Base-by-base conservation (phyloP, 2,329 filamentous ascomycete genomes). In the Xylariaceae sp. region DNA sequence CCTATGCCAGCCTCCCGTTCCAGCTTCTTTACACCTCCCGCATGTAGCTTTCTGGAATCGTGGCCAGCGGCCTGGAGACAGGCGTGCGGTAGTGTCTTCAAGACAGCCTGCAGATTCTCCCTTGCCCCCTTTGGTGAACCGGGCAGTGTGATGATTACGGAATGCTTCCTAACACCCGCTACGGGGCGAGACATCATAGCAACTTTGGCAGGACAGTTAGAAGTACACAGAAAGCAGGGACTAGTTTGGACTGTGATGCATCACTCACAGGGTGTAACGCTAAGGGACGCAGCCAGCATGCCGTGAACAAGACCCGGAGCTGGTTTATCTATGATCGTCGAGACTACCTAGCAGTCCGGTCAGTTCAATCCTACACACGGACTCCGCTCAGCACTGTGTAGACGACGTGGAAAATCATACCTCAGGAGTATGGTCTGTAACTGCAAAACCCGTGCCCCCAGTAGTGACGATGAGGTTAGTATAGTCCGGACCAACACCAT, bases 171-270 rank as follows among this genome's bases (percentile, higher is more conserved):
- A 2, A 95, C 84, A 3, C 94, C 94, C 18, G 94, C 94, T 11
- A 95, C 88, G 5, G 94, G 94, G 41, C 94, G 82, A 45, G 94
- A 89, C 94, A 99, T 99, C 74, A 96, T 86, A 40, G 94, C 94
- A 71, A 99, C 90, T 95, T 49, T 1, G 10, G 4, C 22, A 27
- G 7, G 7, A 10, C 5, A 36, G 43, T 54, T 14, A 54, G 48
- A 22, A 33, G 22, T 11, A 2, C 33, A 1, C n/a, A n/a, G n/a
- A 22, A 27, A 27, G 4, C 22, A 15, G 15, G 11, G 11, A 1
- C 0, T 22, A 35, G 6, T 11, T 5, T 19, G 2, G 19, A 2
- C 1, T 10, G 10, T 15, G 30, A 27, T 15, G 11, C 36, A 11
- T 40, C 32, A 71, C 87, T 74, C 73, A 95, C 90, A 99, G 42